These are phyloP conservation scores for Hura crepitans DNA, from an alignment of 441 rosid genomes.

Conservation along the genomic window DNA sequence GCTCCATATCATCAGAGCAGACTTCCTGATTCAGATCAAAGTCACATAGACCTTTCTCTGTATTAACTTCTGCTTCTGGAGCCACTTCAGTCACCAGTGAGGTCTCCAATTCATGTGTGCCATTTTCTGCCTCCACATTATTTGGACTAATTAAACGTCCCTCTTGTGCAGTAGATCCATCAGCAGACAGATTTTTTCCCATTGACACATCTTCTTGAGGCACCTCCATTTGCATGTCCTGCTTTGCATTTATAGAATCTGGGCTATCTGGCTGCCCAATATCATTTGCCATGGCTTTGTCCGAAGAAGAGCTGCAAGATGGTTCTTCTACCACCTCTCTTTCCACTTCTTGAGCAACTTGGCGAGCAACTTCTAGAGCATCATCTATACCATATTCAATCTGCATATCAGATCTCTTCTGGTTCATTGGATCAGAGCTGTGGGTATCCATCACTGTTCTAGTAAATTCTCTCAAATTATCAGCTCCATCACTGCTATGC, in stretches of 20 bases:
- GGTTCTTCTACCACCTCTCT: constrained; percentile 74
- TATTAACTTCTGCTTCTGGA: constrained; percentile 48
- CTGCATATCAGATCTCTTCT: constrained; percentile 47
- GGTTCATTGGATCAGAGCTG: constrained; percentile 40
- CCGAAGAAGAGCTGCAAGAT: constrained; percentile 58
- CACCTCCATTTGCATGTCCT: constrained; percentile 25
- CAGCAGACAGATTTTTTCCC: constrained; percentile 41
- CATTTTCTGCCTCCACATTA: constrained; percentile 36
- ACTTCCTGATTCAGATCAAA: constrained; percentile 89
- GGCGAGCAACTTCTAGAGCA: constrained; percentile 88
- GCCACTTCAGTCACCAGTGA: constrained; percentile 52
- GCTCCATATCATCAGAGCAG: constrained; percentile 70
- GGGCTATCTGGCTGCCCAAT: constrained; percentile 43
- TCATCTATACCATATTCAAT: constrained; percentile 74
- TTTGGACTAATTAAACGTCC: constrained; percentile 34
- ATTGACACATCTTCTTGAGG: constrained; percentile 39
- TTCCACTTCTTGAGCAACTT: constrained; percentile 91
- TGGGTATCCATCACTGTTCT: constrained; percentile 33
- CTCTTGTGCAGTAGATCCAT: constrained; percentile 33
- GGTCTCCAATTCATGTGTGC: constrained; percentile 49
- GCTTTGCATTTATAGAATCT: constrained; percentile 41
- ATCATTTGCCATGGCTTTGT: constrained; percentile 46
- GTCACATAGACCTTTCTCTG: constrained; percentile 52
- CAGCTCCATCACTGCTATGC: constrained; percentile 34
- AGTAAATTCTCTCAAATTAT: constrained; percentile 38